Percentiles rank a stretch among this genome's conserved stretches.
phyloP scores from a whole-genome alignment of 1,284 basidiomycete genomes.

The Fistulina hepatica region DNA sequence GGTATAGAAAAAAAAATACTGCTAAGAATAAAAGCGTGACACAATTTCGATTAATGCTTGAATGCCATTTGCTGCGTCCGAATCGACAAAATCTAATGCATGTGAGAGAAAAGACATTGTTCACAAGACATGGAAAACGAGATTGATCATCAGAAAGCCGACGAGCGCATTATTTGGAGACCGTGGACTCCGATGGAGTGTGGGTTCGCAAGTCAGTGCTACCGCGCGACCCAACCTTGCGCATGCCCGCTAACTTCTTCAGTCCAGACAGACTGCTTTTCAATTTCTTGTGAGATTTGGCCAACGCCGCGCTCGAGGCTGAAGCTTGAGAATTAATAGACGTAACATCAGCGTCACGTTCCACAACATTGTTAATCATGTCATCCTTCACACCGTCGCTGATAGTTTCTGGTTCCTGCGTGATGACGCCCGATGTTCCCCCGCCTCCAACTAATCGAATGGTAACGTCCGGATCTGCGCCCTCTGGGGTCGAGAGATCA shows the following conservation, averaged over 20 bases:
- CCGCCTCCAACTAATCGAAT: constrained; percentile 50
- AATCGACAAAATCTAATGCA: no score
- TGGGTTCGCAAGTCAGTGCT: no score
- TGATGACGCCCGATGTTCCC: constrained; percentile 28
- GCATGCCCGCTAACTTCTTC: constrained; percentile 50
- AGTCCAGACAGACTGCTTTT: constrained; percentile 43
- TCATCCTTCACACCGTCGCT: constrained; percentile 15
- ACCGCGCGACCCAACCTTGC: no score
- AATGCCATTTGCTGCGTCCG: no score
- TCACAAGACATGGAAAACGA: no score
- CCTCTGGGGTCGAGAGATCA: constrained; percentile 13
- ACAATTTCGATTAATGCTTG: no score
- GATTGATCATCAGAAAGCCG: no score
- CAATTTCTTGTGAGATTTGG: constrained; percentile 38
- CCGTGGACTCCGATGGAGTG: no score
- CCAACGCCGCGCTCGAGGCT: constrained; percentile 14
- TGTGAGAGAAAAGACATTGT: no score
- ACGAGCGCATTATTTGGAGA: no score
- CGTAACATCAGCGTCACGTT: background rate
- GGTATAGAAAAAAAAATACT: no score
- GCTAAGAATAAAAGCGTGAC: no score
- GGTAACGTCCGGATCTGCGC: constrained; percentile 28
- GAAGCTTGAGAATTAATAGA: constrained; percentile 5
- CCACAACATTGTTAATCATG: constrained; percentile 13
- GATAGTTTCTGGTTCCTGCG: constrained; percentile 11